Conservation (phyloP, 495 filamentous ascomycete genomes). For the Hypomontagnella monticulosa region DNA sequence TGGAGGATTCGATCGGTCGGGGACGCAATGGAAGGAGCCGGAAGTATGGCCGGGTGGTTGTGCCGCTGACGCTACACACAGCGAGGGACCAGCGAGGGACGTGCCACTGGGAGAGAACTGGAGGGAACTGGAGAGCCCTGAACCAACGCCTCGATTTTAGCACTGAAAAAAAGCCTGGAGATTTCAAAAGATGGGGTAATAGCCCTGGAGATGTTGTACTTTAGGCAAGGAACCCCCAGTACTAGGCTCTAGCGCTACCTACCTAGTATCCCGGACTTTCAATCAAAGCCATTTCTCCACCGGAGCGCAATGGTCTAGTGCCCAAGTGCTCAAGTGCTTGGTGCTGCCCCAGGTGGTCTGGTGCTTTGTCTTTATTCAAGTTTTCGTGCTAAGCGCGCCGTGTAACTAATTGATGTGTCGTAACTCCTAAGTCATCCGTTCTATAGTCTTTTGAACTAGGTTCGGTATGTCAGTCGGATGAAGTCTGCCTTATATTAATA, state of each 20-base stretch:
- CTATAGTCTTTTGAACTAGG: no score
- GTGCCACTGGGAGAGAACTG: slow-evolving; percentile 4
- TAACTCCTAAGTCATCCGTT: neutral
- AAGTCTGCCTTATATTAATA: no score
- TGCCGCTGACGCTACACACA: slow-evolving; percentile 33
- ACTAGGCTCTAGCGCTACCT: slow-evolving; percentile 11
- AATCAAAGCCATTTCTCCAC: slow-evolving; percentile 11
- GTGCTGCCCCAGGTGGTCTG: no score
- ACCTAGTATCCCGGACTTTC: slow-evolving; percentile 20
- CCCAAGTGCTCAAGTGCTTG: no score
- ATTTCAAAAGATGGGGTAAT: slow-evolving; percentile 42
- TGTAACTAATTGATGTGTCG: slow-evolving; percentile 15
- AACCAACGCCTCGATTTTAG: slow-evolving; percentile 28
- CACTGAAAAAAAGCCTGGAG: slow-evolving; percentile 27
- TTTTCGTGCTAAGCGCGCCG: slow-evolving; percentile 27
- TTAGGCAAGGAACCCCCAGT: neutral
- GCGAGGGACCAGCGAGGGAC: neutral
- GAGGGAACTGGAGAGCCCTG: neutral
- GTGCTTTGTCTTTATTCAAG: neutral
- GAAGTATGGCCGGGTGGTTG: slow-evolving; percentile 32
- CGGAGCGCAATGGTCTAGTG: neutral
- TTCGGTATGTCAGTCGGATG: no score
- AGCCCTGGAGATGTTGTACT: neutral
- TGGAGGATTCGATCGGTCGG: slow-evolving; percentile 39
- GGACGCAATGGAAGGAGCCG: slow-evolving; percentile 36